phyloP scores from a whole-genome alignment of 768 basidiomycete species.

The Hygrocybe punicea region DNA sequence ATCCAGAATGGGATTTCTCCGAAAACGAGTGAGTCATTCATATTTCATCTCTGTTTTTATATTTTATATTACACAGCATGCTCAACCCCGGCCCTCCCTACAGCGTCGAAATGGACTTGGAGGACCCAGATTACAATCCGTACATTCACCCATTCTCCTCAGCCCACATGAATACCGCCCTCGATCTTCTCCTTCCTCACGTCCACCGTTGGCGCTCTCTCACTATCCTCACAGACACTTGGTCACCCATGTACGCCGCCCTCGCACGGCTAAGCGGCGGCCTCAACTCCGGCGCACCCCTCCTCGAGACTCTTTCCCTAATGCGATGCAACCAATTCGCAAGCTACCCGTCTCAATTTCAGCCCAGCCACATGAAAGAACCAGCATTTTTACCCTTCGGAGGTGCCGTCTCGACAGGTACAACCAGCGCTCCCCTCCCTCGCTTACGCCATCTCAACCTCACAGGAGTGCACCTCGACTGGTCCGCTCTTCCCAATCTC shows the following conservation, averaged over 20 bases:
- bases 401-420: constrained; percentile 15
- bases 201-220: constrained; percentile 52
- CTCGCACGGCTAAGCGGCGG: constrained; percentile 43
- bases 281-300: constrained; percentile 38
- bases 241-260: constrained; percentile 56
- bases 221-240: constrained; percentile 52
- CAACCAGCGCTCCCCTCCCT: constrained; percentile 34
- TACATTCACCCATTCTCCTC: constrained; percentile 41
- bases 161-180: constrained; percentile 44
- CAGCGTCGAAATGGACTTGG: constrained; percentile 25
- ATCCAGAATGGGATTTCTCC: constrained; percentile 55
- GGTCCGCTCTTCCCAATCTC: constrained; percentile 42
- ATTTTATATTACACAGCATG: constrained; percentile 1
- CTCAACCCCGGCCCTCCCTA: neutral
- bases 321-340: constrained; percentile 61
- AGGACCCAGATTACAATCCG: constrained; percentile 18
- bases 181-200: constrained; percentile 51
- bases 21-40: constrained; percentile 44
- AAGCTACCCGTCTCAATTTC: constrained; percentile 44
- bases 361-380: constrained; percentile 38
- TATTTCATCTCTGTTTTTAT: neutral
- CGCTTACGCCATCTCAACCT: constrained; percentile 47
- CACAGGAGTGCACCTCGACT: constrained; percentile 56
- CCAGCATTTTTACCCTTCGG: constrained; percentile 34
- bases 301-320: constrained; percentile 49